These are phyloP conservation scores for Zychaea mexicana DNA, from an alignment of 371 early-diverging fungal species.

Conservation along the genomic window DNA sequence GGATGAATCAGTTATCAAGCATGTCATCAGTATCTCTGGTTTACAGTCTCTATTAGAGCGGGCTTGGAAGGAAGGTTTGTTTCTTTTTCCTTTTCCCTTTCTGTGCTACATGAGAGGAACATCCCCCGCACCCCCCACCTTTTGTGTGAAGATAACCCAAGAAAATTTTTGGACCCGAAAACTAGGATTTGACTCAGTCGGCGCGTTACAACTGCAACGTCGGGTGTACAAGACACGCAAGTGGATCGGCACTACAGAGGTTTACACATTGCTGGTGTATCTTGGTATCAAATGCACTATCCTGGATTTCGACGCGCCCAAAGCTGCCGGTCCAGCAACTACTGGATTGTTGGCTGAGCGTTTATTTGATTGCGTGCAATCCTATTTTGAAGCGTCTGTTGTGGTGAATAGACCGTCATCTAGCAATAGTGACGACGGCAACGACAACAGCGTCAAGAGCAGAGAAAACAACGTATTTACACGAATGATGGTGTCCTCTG, in stretches of 20 bases:
- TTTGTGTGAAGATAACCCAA: too few species aligned
- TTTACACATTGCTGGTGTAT: constrained; percentile 54
- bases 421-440: constrained; percentile 2
- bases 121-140: too few species aligned
- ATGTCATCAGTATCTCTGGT: constrained; percentile 38
- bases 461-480: constrained; percentile 17
- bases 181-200: constrained; percentile 55
- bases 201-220: constrained; percentile 54
- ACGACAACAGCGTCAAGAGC: constrained; percentile 9
- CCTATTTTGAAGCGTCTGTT: constrained; percentile 33
- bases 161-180: not conserved
- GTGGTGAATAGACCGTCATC: not conserved
- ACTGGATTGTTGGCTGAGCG: constrained; percentile 38
- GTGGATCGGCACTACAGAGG: constrained; percentile 77
- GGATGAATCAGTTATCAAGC: constrained; percentile 7
- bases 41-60: constrained; percentile 59
- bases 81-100: not conserved
- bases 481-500: not conserved
- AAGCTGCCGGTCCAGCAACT: constrained; percentile 37
- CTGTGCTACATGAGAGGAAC: not conserved
- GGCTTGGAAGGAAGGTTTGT: constrained; percentile 55
- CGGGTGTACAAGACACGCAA: constrained; percentile 53
- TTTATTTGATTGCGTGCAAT: constrained; percentile 48
- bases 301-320: constrained; percentile 59
- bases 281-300: constrained; percentile 53